Conservation (phyloP, 305 asterid genomes). For the Ilex paraguariensis region DNA sequence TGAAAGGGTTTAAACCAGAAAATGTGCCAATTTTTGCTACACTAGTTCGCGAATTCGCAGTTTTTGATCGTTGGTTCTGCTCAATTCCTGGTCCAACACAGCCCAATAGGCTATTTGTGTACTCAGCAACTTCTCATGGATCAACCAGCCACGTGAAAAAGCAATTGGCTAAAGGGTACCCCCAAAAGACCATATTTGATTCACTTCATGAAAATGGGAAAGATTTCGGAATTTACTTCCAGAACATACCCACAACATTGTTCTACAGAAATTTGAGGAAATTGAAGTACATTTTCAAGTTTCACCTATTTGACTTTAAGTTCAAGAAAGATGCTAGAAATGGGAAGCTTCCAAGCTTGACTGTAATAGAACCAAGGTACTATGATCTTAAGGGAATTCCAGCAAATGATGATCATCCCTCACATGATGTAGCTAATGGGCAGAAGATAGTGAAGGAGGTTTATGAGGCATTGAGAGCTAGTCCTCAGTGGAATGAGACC, state of each 20-base stretch:
- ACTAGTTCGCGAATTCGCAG: slow-evolving; percentile 51
- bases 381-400: slow-evolving; percentile 57
- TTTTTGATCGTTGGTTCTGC: slow-evolving; percentile 62
- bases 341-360: slow-evolving; percentile 59
- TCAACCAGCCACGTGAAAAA: slow-evolving; percentile 55
- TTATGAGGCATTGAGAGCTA: slow-evolving; percentile 59
- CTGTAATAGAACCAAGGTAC: slow-evolving; percentile 78
- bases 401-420: slow-evolving; percentile 86
- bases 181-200: slow-evolving; percentile 69
- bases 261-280: slow-evolving; percentile 66
- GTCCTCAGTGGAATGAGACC: slow-evolving; percentile 80
- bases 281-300: slow-evolving; percentile 61
- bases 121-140: slow-evolving; percentile 88
- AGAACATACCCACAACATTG: slow-evolving; percentile 57
- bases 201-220: slow-evolving; percentile 50
- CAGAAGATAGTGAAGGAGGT: slow-evolving; percentile 77
- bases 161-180: slow-evolving; percentile 57
- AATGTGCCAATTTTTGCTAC: slow-evolving; percentile 43
- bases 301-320: slow-evolving; percentile 46
- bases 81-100: slow-evolving; percentile 77
- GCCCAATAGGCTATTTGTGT: slow-evolving; percentile 61
- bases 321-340: slow-evolving; percentile 60
- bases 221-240: slow-evolving; percentile 60
- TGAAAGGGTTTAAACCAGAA: slow-evolving; percentile 71
- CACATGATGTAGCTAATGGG: slow-evolving; percentile 87